Evolutionary conservation across 2,329 filamentous ascomycete genomes (phyloP).

Genomic region (Penicillium sp.): DNA sequence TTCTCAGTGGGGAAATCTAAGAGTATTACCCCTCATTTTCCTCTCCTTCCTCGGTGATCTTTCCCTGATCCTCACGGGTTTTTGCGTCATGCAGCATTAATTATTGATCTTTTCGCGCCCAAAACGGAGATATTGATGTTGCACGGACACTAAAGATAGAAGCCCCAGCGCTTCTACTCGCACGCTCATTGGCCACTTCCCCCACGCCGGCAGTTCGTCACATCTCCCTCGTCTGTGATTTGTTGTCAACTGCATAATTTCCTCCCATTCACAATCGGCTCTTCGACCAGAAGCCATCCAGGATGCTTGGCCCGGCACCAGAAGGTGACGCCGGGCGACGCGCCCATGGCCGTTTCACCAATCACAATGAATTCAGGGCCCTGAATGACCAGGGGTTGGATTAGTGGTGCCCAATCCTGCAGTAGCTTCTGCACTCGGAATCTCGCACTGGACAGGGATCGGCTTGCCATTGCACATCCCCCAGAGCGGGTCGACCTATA

Average conservation of each 20-base stretch:
- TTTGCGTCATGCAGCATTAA: background rate
- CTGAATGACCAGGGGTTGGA: conserved; percentile 9
- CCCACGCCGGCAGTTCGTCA: background rate
- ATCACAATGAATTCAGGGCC: conserved; percentile 6
- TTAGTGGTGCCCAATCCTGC: conserved; percentile 28
- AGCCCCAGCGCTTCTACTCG: background rate
- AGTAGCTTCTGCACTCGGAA: conserved; percentile 29
- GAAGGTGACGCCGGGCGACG: conserved; percentile 15
- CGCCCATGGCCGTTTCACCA: conserved; percentile 16
- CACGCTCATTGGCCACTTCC: background rate
- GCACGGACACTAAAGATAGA: background rate
- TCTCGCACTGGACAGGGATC: conserved; percentile 15
- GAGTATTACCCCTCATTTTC: background rate
- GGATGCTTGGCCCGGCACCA: conserved; percentile 1
- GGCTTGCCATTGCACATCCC: conserved; percentile 9
- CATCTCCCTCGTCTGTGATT: background rate
- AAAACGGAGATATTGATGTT: background rate
- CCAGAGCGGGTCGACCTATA: conserved; percentile 26
- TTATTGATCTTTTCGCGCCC: background rate
- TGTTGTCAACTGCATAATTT: background rate
- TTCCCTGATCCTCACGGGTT: background rate
- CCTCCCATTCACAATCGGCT: background rate
- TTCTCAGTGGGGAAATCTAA: background rate
- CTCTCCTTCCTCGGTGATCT: background rate
- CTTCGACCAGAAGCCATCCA: background rate